Percentiles rank a stretch among this genome's conserved stretches.
phyloP scores from a whole-genome alignment of 1,139 yeast species.

The Hyphopichia fennica region DNA sequence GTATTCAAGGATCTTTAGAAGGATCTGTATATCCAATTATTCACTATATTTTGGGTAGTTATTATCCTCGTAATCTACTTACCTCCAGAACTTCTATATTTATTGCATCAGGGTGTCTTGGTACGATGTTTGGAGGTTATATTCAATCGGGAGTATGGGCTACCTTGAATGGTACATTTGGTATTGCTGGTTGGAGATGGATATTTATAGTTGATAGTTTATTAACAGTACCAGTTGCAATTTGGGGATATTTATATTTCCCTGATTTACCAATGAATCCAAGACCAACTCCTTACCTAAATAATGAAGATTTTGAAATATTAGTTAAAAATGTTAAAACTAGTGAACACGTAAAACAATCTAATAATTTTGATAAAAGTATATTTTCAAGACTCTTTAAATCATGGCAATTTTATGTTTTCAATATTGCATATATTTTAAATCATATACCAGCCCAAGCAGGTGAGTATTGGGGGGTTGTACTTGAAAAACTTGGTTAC shows the following conservation, averaged over 20 bases:
- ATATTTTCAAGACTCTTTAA: conserved; percentile 40
- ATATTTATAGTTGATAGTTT: conserved; percentile 30
- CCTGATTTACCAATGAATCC: conserved; percentile 73
- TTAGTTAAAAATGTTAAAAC: conserved; percentile 57
- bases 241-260: conserved; percentile 60
- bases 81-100: conserved; percentile 26
- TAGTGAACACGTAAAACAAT: too few relatives aligned
- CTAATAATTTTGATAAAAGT: conserved; percentile 15
- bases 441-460: not conserved
- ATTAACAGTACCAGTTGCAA: conserved; percentile 48
- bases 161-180: conserved; percentile 14
- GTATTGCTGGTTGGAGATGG: conserved; percentile 31
- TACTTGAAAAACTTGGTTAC: conserved; percentile 4
- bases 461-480: not conserved
- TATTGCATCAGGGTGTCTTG: conserved; percentile 29
- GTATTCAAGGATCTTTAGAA: conserved; percentile 28
- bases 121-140: conserved; percentile 28
- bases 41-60: conserved; percentile 22
- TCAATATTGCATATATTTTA: conserved; percentile 36
- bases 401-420: conserved; percentile 44
- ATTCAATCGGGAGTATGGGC: conserved; percentile 26
- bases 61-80: conserved; percentile 26
- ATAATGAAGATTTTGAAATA: conserved; percentile 63
- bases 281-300: conserved; percentile 54
- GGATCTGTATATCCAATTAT: conserved; percentile 22